These are phyloP conservation scores for Pisolithus orientalis DNA, from an alignment of 768 basidiomycete genomes.

Conservation along the genomic window DNA sequence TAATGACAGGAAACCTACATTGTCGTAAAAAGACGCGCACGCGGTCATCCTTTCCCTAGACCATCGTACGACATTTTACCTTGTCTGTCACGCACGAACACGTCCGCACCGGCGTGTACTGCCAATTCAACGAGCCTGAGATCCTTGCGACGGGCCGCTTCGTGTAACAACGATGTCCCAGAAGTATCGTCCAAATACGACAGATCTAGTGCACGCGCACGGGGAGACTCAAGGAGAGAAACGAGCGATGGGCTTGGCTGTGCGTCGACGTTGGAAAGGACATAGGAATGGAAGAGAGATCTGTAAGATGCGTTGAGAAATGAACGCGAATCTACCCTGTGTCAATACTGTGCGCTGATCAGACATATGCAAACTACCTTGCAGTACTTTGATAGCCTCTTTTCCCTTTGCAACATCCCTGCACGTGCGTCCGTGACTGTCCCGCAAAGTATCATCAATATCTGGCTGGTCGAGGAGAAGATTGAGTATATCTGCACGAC, in stretches of 20 bases:
- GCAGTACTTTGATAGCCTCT: conserved; percentile 60
- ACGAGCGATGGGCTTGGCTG: conserved; percentile 42
- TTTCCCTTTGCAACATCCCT: conserved; percentile 67
- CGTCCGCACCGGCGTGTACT: conserved; percentile 80
- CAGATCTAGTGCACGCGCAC: conserved; percentile 67
- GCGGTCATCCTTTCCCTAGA: conserved; percentile 69
- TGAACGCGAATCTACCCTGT: conserved; percentile 62
- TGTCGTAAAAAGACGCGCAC: conserved; percentile 80
- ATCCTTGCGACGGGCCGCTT: conserved; percentile 78
- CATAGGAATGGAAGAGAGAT: conserved; percentile 66
- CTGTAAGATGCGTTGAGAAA: conserved; percentile 71
- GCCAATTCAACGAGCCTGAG: conserved; percentile 78
- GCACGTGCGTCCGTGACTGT: conserved; percentile 60
- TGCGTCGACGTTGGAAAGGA: conserved; percentile 46
- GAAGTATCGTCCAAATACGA: conserved; percentile 74
- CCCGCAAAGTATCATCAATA: conserved; percentile 73
- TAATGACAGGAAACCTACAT: conserved; percentile 42
- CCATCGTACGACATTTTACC: conserved; percentile 69
- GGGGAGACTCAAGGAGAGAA: conserved; percentile 60
- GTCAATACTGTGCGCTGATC: conserved; percentile 4
- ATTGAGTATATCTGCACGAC: conserved; percentile 64
- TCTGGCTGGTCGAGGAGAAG: conserved; percentile 73
- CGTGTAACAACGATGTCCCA: conserved; percentile 78
- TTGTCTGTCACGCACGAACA: conserved; percentile 74
- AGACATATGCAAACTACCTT: conserved; percentile 40